These are phyloP conservation scores for Pichia sorboxylosa DNA, from an alignment of 1,139 yeast genomes.

Conservation along the genomic window DNA sequence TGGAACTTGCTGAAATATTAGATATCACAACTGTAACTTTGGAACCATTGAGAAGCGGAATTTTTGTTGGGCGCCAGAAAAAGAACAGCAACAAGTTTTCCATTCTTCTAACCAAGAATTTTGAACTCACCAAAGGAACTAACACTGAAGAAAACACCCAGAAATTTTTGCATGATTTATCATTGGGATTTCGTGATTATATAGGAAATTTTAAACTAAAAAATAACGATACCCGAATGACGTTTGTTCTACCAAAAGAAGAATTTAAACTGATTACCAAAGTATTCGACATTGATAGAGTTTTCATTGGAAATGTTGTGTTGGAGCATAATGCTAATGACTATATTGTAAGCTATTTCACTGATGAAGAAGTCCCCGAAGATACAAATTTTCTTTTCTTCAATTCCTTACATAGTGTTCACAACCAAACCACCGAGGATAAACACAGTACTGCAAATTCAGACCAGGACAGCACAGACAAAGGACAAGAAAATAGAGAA, in stretches of 20 bases:
- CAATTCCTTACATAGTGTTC: too few relatives aligned
- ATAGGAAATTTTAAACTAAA: conserved; percentile 2
- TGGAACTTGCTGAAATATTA: not conserved
- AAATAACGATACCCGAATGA: not conserved
- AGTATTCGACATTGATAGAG: conserved; percentile 14
- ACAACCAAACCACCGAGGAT: too few relatives aligned
- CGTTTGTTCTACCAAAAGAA: not conserved
- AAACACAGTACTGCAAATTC: too few relatives aligned
- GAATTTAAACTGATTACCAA: conserved; percentile 8
- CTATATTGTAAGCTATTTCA: conserved; percentile 6
- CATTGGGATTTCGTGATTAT: conserved; percentile 11
- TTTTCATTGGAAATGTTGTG: conserved; percentile 12
- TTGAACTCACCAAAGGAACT: conserved; percentile 1
- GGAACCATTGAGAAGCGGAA: conserved; percentile 5
- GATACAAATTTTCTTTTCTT: conserved; percentile 1
- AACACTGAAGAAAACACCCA: not conserved
- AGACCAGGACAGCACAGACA: too few relatives aligned
- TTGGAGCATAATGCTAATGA: conserved; percentile 13
- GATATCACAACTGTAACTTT: not conserved
- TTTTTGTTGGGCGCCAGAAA: conserved; percentile 1
- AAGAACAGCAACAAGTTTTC: not conserved
- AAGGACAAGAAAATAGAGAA: too few relatives aligned
- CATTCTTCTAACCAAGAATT: conserved; percentile 4
- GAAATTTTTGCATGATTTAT: conserved; percentile 9
- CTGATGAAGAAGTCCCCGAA: conserved; percentile 4